phyloP scores from a whole-genome alignment of 495 filamentous ascomycete species.

The Hypoxylon subgilvum region DNA sequence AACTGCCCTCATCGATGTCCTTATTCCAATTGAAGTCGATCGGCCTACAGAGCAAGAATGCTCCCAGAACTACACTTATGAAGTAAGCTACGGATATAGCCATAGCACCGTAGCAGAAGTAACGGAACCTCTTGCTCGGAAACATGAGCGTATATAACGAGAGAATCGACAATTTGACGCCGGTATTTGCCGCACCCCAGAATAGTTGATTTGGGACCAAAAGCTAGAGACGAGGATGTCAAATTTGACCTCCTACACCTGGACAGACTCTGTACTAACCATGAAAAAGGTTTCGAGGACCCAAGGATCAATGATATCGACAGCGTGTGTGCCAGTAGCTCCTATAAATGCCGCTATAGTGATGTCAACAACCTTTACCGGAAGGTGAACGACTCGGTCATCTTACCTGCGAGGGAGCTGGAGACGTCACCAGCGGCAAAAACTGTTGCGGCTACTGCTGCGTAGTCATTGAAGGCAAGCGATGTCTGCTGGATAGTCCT shows the following conservation, averaged over 20 bases:
- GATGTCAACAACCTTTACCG: neutral
- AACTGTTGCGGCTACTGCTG: neutral
- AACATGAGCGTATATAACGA: slow-evolving; percentile 16
- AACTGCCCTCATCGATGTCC: neutral
- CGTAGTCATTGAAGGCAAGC: neutral
- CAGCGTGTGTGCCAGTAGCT: too few relatives aligned
- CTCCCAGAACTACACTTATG: neutral
- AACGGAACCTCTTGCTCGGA: neutral
- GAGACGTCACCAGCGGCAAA: neutral
- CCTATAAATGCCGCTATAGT: neutral
- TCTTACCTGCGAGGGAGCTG: neutral
- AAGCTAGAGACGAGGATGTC: slow-evolving; percentile 21
- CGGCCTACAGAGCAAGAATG: neutral
- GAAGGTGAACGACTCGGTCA: too few relatives aligned
- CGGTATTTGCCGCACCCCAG: slow-evolving; percentile 8
- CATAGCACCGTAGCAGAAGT: neutral
- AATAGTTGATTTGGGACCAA: slow-evolving; percentile 33
- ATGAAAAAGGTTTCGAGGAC: too few relatives aligned
- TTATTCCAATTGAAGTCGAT: neutral
- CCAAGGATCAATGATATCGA: too few relatives aligned
- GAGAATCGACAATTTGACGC: slow-evolving; percentile 13
- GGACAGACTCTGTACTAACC: neutral
- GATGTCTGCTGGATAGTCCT: neutral
- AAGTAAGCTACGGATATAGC: neutral
- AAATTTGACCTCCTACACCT: neutral